Evolutionary conservation across 2,329 filamentous ascomycete genomes (phyloP).

Genomic region (Colletotrichum costaricense): DNA sequence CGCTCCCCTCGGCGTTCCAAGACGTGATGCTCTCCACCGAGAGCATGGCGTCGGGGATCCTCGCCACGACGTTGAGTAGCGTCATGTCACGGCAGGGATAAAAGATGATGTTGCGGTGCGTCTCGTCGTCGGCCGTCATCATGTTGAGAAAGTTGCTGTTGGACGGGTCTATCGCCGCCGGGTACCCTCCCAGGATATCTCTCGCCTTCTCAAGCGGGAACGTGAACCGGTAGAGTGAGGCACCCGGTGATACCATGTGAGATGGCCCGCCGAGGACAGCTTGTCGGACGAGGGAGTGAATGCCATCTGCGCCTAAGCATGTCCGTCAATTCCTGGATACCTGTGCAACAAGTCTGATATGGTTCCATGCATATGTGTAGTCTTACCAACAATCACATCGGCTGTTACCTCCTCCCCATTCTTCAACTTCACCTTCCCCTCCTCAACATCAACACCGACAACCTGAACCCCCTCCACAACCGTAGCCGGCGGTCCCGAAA

Average conservation of each 20-base stretch:
- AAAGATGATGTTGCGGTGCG: conserved; percentile 26
- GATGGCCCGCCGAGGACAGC: conserved; percentile 4
- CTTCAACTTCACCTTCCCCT: conserved; percentile 5
- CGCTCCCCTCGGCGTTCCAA: conserved; percentile 19
- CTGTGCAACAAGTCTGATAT: too few species aligned
- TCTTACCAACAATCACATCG: conserved; percentile 28
- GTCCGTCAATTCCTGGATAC: neutral
- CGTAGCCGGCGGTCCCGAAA: conserved; percentile 16
- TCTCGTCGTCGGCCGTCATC: conserved; percentile 20
- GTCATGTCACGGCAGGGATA: conserved; percentile 24
- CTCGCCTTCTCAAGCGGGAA: conserved; percentile 10
- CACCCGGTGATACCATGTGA: conserved; percentile 1
- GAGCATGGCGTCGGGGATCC: conserved; percentile 12
- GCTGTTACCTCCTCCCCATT: conserved; percentile 1
- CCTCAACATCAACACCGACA: conserved; percentile 11
- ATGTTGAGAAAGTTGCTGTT: conserved; percentile 12
- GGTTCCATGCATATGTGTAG: neutral
- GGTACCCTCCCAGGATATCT: conserved; percentile 8
- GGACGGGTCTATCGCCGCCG: conserved; percentile 14
- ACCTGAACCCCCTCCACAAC: conserved; percentile 4
- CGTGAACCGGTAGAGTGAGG: conserved; percentile 27
- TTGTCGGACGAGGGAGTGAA: conserved; percentile 21
- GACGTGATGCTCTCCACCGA: conserved; percentile 14
- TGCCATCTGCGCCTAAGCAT: conserved; percentile 23
- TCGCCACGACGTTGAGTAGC: conserved; percentile 19